These are phyloP conservation scores for Lenzites betulinus DNA, from an alignment of 768 basidiomycete species.

Conservation along the genomic window DNA sequence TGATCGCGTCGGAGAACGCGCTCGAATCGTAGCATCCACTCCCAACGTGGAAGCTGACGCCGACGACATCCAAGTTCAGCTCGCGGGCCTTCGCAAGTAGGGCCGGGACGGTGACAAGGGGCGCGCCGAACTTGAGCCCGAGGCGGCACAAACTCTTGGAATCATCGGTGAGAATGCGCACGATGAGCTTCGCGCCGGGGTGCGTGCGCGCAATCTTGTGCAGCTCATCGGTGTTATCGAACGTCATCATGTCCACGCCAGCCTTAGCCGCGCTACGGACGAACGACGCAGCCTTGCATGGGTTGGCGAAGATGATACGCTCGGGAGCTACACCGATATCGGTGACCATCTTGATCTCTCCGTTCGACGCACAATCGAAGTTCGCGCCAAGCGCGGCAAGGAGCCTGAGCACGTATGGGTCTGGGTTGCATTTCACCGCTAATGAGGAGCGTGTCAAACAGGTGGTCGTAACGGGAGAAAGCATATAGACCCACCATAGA, in stretches of 20 bases:
- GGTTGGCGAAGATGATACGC: slow-evolving; percentile 96
- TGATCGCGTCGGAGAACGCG: slow-evolving; percentile 88
- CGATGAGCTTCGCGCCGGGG: slow-evolving; percentile 80
- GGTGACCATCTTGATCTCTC: slow-evolving; percentile 85
- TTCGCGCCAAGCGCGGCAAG: slow-evolving; percentile 88
- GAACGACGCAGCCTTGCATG: slow-evolving; percentile 96
- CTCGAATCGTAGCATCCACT: slow-evolving; percentile 93
- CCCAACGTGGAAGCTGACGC: slow-evolving; percentile 97
- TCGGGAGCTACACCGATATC: slow-evolving; percentile 71
- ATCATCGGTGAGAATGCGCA: slow-evolving; percentile 98
- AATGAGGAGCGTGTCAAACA: slow-evolving; percentile 25
- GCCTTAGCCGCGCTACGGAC: slow-evolving; percentile 79
- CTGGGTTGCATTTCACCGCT: slow-evolving; percentile 99
- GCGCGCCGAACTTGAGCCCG: slow-evolving; percentile 95
- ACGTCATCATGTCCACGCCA: slow-evolving; percentile 93
- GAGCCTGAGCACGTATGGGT: slow-evolving; percentile 89
- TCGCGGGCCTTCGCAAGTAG: slow-evolving; percentile 80
- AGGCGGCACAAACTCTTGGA: slow-evolving; percentile 92
- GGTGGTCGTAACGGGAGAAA: slow-evolving; percentile 14
- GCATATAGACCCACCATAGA: slow-evolving; percentile 69
- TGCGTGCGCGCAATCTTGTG: slow-evolving; percentile 86
- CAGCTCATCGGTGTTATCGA: slow-evolving; percentile 96
- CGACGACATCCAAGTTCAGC: slow-evolving; percentile 82
- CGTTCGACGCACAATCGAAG: slow-evolving; percentile 97
- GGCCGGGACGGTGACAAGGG: slow-evolving; percentile 74